Base-by-base conservation (phyloP, 345 rosid species). In the Arabidopsis thaliana region DNA sequence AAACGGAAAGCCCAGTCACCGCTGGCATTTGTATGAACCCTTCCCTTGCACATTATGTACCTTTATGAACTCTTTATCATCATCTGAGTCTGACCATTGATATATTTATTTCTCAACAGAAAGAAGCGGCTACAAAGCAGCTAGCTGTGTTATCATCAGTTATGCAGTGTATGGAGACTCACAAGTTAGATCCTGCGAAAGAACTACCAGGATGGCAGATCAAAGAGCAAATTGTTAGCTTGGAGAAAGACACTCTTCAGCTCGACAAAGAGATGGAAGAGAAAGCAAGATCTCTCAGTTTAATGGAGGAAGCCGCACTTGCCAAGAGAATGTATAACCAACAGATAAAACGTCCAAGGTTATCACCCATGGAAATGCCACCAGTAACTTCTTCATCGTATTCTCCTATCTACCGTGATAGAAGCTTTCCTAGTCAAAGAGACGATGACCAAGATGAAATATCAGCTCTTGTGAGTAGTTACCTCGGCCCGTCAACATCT, bases 181-280 rank as follows among this genome's bases (percentile, higher is more conserved):
- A 74, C 77, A 81, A 81, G 45, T 75, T 82, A 44, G 94, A 90
- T 64, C 84, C 87, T 4, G 53, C 63, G 13, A 80, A 80, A 79
- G 68, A 82, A 64, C 72, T 86, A 79, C 85, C 88, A 52, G 90
- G 73, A 30, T 87, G 86, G 84, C 83, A 84, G 63, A 57, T 87
- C 50, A 74, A 82, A 73, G 92, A 88, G 53, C 78, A 73, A 78
- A 84, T 85, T 22, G 38, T 24, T 9, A 74, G 78, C 74, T 79
- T 88, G 72, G 88, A 87, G 80, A 83, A 83, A 76, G 88, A 88
- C 24, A 80, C 62, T 76, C 67, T 71, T 67, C 81, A 84, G 52
- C 83, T 86, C 10, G 62, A 72, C 52, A 82, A 74, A 78, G 80
- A 74, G 55, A 65, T 55, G 11, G 78, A 76, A 44, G 82, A 81